Percentiles rank a stretch among this genome's conserved stretches.
phyloP scores from a whole-genome alignment of 768 basidiomycete genomes.

The Tulasnella sp. region DNA sequence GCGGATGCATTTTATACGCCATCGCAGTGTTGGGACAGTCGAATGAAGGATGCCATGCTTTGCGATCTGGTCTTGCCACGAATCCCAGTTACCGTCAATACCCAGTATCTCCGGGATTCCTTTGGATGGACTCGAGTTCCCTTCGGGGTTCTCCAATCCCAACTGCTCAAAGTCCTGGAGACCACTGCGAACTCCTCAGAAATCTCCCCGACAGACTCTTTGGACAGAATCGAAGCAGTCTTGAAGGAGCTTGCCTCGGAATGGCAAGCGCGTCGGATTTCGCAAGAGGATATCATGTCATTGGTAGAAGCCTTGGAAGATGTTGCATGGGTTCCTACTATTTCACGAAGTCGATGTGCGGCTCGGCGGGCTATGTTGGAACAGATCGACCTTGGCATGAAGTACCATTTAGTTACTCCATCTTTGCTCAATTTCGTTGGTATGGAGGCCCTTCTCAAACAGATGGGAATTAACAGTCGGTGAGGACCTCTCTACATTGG shows the following conservation, averaged over 20 bases:
- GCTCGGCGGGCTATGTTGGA: background rate
- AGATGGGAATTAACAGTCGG: background rate
- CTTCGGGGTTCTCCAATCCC: background rate
- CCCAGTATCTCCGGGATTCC: background rate
- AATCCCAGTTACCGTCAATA: background rate
- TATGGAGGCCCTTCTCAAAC: background rate
- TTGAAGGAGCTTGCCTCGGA: background rate
- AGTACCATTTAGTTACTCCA: background rate
- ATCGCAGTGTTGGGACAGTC: background rate
- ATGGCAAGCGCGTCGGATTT: background rate
- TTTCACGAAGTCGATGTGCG: background rate
- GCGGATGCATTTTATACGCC: background rate
- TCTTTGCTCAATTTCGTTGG: background rate
- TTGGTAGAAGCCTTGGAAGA: background rate
- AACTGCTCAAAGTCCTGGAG: background rate
- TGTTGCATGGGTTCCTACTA: background rate
- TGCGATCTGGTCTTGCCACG: background rate
- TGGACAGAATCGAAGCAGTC: background rate
- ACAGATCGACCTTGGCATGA: background rate
- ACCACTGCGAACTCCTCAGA: background rate
- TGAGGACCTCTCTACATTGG: background rate
- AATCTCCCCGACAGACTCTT: background rate
- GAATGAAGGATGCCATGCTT: background rate
- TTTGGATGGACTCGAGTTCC: background rate
- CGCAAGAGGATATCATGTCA: background rate